Evolutionary conservation across 768 basidiomycete species (phyloP).

Genomic region (Chiua virens): DNA sequence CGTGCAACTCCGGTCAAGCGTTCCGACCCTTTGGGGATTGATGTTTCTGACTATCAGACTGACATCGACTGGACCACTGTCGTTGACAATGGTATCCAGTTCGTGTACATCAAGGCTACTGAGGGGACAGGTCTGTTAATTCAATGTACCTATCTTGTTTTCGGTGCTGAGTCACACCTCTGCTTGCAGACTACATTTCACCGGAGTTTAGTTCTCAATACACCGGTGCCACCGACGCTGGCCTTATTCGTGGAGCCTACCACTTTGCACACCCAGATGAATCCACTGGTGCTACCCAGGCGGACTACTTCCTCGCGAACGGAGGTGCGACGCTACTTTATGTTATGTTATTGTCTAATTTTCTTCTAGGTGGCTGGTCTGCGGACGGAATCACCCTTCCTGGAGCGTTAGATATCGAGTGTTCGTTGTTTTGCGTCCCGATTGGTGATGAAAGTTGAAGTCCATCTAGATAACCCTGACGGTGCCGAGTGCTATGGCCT

Average conservation of each 20-base stretch:
- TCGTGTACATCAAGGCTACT: constrained; percentile 68
- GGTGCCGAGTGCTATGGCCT: constrained; percentile 56
- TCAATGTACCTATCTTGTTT: neutral
- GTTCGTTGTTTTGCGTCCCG: constrained; percentile 31
- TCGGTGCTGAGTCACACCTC: neutral
- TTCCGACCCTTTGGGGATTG: constrained; percentile 48
- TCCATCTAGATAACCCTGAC: constrained; percentile 46
- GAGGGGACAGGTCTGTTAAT: constrained; percentile 51
- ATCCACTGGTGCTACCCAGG: constrained; percentile 58
- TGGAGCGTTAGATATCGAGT: constrained; percentile 63
- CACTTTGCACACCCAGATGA: constrained; percentile 59
- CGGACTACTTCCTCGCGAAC: constrained; percentile 55
- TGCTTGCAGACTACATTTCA: constrained; percentile 20
- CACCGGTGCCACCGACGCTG: constrained; percentile 52
- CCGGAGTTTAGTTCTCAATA: constrained; percentile 49
- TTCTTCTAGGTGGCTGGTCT: constrained; percentile 48
- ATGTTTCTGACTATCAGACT: constrained; percentile 53
- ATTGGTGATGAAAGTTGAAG: neutral
- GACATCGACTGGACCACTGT: constrained; percentile 53
- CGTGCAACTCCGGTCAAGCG: constrained; percentile 26
- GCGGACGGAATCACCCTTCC: constrained; percentile 60
- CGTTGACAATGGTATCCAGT: constrained; percentile 49
- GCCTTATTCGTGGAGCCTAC: constrained; percentile 59
- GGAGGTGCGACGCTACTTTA: constrained; percentile 39
- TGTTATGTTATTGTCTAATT: neutral